A percentile compares a stretch with the other conserved stretches of the same genome.
phyloP scores from a whole-genome alignment of 2,329 filamentous ascomycete genomes.

The Penicillium palitans region DNA sequence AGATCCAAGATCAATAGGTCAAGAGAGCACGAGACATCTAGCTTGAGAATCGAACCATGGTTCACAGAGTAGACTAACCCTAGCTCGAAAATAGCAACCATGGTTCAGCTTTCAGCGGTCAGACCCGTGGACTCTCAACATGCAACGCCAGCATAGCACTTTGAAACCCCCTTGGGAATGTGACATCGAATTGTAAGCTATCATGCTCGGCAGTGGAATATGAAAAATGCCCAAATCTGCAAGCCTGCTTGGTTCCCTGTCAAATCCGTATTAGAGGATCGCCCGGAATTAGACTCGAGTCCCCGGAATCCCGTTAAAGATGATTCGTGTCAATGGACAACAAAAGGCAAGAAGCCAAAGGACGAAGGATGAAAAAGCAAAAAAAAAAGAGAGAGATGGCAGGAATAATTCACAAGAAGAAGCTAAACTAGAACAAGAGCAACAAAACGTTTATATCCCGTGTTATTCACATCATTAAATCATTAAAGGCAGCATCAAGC shows the following conservation, averaged over 20 bases:
- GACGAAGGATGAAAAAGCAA: conserved; percentile 2
- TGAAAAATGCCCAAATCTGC: neutral
- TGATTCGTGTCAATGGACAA: conserved; percentile 1
- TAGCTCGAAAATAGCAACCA: neutral
- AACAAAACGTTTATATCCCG: neutral
- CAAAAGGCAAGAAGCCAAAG: neutral
- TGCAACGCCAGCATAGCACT: conserved; percentile 19
- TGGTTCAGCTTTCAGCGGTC: conserved; percentile 14
- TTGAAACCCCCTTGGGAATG: neutral
- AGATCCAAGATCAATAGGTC: neutral
- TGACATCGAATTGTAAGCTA: neutral
- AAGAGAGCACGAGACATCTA: neutral
- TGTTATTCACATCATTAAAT: conserved; percentile 12
- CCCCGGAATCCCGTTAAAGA: neutral
- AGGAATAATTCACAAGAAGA: conserved; percentile 1
- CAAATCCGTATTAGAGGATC: conserved; percentile 7
- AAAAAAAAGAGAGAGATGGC: conserved; percentile 2
- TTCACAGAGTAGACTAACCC: neutral
- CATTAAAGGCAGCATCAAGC: conserved; percentile 14
- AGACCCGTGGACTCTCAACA: conserved; percentile 4
- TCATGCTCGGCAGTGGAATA: neutral
- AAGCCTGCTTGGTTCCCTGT: neutral
- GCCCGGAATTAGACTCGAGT: neutral
- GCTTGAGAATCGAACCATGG: conserved; percentile 6
- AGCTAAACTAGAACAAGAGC: conserved; percentile 10